A percentile compares a stretch with the other conserved stretches of the same genome.
Evolutionary conservation across 768 basidiomycete species (phyloP).

Genomic region (Chalciporus chontae): DNA sequence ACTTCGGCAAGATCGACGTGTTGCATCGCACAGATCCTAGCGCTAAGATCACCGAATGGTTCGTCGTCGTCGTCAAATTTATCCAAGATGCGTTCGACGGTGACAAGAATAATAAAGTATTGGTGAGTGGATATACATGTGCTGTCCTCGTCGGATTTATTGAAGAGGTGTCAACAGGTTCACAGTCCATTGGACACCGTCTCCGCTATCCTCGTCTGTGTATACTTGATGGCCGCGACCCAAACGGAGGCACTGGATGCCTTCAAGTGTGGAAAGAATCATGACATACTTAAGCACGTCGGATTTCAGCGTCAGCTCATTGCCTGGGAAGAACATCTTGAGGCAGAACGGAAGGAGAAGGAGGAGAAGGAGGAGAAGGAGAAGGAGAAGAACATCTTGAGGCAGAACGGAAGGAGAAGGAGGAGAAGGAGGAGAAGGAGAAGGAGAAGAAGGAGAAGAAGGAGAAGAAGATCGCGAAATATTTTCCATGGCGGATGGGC

Average conservation of each 20-base stretch:
- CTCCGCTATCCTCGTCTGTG: slow-evolving; percentile 74
- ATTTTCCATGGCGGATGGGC: slow-evolving; percentile 18
- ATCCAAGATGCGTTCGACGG: slow-evolving; percentile 46
- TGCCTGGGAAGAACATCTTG: slow-evolving; percentile 31
- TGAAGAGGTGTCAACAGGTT: slow-evolving; percentile 41
- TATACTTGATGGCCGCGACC: slow-evolving; percentile 56
- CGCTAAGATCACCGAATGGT: too few species aligned
- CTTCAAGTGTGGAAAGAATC: slow-evolving; percentile 52
- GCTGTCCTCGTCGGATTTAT: not conserved
- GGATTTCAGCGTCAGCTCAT: slow-evolving; percentile 63
- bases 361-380: too few species aligned
- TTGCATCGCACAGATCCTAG: too few species aligned
- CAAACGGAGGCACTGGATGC: slow-evolving; percentile 54
- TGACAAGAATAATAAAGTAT: slow-evolving; percentile 41
- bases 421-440: too few species aligned
- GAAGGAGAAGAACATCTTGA: slow-evolving; percentile 27
- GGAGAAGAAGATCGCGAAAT: slow-evolving; percentile 2
- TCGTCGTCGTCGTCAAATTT: slow-evolving; percentile 54
- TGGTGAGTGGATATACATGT: slow-evolving; percentile 37
- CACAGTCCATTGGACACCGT: too few species aligned
- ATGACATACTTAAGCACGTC: slow-evolving; percentile 58
- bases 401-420: slow-evolving; percentile 16
- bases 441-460: slow-evolving; percentile 18
- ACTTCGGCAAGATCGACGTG: slow-evolving; percentile 26
- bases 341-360: slow-evolving; percentile 21